Base-by-base conservation (phyloP, 2,329 filamentous ascomycete genomes). In the Arthroderma uncinatum region DNA sequence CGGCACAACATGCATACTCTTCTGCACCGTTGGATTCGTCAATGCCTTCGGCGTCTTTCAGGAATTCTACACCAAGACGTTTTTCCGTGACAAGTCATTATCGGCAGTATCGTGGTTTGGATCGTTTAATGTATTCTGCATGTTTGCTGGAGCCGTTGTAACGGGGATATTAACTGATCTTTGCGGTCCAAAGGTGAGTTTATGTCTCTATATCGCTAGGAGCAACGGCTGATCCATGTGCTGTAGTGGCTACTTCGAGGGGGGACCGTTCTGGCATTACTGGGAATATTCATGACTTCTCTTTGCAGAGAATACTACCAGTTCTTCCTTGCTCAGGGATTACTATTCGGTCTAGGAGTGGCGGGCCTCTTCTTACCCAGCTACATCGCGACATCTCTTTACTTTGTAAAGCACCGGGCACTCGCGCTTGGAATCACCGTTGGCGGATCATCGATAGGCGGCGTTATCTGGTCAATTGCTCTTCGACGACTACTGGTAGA, bases 351-450 rank as follows among this genome's bases (percentile, higher is more conserved):
- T 0, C 62, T 69, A 0, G 66, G 62, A 1, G 66, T 70, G 59
- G 64, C 67, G 0, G 44, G 72, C 1, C 37, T 69, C 1, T 58
- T 66, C 4, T 66, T 64, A 47, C 71, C 71, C 0, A 62, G 2
- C 63, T 67, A 39, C 63, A 66, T 12, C 65, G 72, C 60, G 64
- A 66, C 33, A 59, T 62, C 40, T 4, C 40, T 23, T 23, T 44
- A 44, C 23, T 44, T 44, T 19, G 14, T 23, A 10, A 73, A 71
- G 39, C 74, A 74, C 59, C 74, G 80, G 55, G 76, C 76, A 0
- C 68, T 86, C 19, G 82, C 81, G 2, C 77, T 85, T 47, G 82
- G 82, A 1, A 65, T 86, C 4, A 78, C 80, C 1, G 80, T 82
- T 1, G 78, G 76, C 4, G 83, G 83, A 2, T 80, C 78, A 33